Evolutionary conservation across 805 yeast species (phyloP), one percentile per base, ranked within the genome.

Genomic region (Candida quercuum): DNA sequence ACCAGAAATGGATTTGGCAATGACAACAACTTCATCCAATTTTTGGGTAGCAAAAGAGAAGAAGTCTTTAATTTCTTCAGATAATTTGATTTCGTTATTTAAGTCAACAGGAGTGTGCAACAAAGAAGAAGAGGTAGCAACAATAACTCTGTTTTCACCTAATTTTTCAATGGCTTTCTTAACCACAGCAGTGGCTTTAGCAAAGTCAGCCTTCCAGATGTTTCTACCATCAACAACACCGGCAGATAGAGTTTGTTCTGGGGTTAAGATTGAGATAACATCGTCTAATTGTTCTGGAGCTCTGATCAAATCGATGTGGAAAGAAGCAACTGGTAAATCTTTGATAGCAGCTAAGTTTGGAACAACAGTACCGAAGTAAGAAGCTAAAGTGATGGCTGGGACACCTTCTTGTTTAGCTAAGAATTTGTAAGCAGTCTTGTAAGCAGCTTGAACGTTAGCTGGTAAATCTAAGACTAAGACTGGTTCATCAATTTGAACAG

Each of bases 191-290:
- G 88, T 71, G 52, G 99, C 94, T 71, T 80, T 79, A 60, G 93
- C 66, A 61, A 83, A 86, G 76, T 93, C 84, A 67, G 95, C 83
- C 80, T 93, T 93, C 99, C 99, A 93, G 72, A 93, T 87, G 82
- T 93, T 93, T 80, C 99, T 88, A 72, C 99, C 99, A 60, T 88
- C 94, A 60, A 93, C 89, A 57, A 93, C 78, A 86, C 99, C 99
- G 51, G 84, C 96, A 46, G 98, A 91, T 61, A 93, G 74, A 48
- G 74, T 70, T 75, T 93, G 95, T 50, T 78, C 69, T 48, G 71
- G 76, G 51, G 73, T 63, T 42, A 91, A 69, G 58, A 84, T 71
- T 41, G 75, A 69, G 44, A 76, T 69, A 56, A 86, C 95, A 40
- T 78, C 86, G 41, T 86, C 91, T 52, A 93, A 79, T 77, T 93